These are phyloP conservation scores for Kazachstania kunashirensis DNA, from an alignment of 805 yeast genomes.

Conservation along the genomic window DNA sequence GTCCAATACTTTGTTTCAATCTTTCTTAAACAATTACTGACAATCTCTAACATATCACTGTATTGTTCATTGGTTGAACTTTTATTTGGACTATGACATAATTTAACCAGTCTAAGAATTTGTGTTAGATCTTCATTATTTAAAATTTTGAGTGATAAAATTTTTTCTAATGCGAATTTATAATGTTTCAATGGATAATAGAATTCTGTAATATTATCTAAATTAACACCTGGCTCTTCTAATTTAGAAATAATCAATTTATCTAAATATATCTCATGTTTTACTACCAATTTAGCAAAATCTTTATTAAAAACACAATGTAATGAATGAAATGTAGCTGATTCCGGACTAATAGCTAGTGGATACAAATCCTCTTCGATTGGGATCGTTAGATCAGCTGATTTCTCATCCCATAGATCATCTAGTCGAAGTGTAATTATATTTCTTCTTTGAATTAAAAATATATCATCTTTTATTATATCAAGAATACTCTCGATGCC, in stretches of 20 bases:
- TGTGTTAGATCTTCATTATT: slow-evolving; percentile 16
- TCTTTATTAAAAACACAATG: slow-evolving; percentile 15
- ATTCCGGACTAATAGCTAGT: slow-evolving; percentile 19
- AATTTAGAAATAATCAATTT: slow-evolving; percentile 17
- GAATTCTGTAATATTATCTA: slow-evolving; percentile 16
- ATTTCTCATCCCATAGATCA: slow-evolving; percentile 18
- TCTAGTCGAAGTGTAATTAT: slow-evolving; percentile 14
- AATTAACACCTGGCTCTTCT: slow-evolving; percentile 5
- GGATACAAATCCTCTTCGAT: slow-evolving; percentile 25
- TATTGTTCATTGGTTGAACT: slow-evolving; percentile 4
- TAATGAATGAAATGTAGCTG: slow-evolving; percentile 25
- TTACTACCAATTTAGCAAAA: slow-evolving; percentile 14
- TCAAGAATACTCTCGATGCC: slow-evolving; percentile 26
- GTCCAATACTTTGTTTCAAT: slow-evolving; percentile 29
- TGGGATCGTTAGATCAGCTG: slow-evolving; percentile 10
- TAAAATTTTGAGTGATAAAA: slow-evolving; percentile 22
- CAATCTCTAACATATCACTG: slow-evolving; percentile 23
- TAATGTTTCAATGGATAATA: slow-evolving; percentile 23
- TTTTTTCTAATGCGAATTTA: slow-evolving; percentile 28
- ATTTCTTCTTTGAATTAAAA: slow-evolving; percentile 13
- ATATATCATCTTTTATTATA: slow-evolving; percentile 17
- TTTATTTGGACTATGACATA: slow-evolving; percentile 11
- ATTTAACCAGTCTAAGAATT: slow-evolving; percentile 18
- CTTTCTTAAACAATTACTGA: slow-evolving; percentile 29
- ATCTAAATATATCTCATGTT: slow-evolving; percentile 26